Evolutionary conservation across 2,329 filamentous ascomycete genomes (phyloP), one percentile per base, ranked within the genome.

Genomic region (Leptographium wingfieldii): DNA sequence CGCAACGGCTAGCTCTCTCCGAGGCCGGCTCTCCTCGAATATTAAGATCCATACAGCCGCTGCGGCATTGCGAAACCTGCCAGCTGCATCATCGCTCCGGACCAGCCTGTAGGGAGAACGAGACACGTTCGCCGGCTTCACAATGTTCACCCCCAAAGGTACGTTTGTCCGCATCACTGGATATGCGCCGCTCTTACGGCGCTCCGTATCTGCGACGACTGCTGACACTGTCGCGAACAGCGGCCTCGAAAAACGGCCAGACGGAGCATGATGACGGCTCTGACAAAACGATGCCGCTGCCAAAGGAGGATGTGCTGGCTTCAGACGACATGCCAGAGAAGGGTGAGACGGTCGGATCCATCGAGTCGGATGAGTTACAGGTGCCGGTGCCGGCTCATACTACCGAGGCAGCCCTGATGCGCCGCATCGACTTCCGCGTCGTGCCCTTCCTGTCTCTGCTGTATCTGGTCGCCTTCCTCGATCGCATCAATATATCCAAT

Each of bases 401-500:
- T 4, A 83, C 80, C 2, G 86, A 90, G 73, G 75, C 77, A 64
- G 80, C 76, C 66, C 76, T 92, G 61, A 79, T 89, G 74, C 72
- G 78, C 63, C 87, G 85, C 72, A 85, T 92, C 68, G 88, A 92
- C 70, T 69, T 84, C 64, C 83, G 81, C 65, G 78, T 92, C 57
- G 75, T 92, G 58, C 88, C 88, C 0, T 87, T 86, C 65, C 76
- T 92, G 59, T 86, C 82, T 68, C 75, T 91, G 62, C 76, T 92
- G 70, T 90, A 89, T 69, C 73, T 88, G 49, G 74, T 88, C 56
- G 85, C 85, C 46, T 88, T 89, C 67, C 73, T 89, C 56, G 84
- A 86, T 69, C 78, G 88, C 55, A 87, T 91, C 69, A 92, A 92
- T 69, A 89, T 92, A 67, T 85, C 84, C 70, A 92, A 92, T 72